Evolutionary conservation across 345 rosid species (phyloP).

Genomic region (Ailanthus altissimus): DNA sequence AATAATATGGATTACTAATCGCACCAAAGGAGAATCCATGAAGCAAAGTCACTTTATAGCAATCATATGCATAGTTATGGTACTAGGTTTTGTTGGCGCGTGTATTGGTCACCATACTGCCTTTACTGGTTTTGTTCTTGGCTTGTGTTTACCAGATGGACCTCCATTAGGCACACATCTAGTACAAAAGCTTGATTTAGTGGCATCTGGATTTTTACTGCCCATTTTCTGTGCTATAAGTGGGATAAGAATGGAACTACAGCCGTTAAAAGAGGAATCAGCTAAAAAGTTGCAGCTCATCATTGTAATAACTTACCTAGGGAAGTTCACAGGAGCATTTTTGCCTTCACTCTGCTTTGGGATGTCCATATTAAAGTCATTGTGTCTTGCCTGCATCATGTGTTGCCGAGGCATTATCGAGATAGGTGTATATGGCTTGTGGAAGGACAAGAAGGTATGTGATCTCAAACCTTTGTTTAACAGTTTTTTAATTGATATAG

Average conservation of each 20-base stretch:
- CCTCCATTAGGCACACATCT: conserved; percentile 34
- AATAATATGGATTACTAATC: conserved; percentile 17
- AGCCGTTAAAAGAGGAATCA: neutral
- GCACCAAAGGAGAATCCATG: conserved; percentile 28
- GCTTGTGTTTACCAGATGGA: conserved; percentile 34
- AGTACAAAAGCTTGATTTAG: conserved; percentile 24
- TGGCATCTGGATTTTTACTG: conserved; percentile 15
- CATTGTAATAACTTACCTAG: conserved; percentile 5
- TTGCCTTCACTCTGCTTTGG: conserved; percentile 22
- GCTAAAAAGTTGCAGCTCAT: neutral
- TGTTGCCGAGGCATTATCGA: conserved; percentile 28
- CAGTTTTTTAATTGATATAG: too few relatives aligned
- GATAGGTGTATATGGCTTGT: neutral
- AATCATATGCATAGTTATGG: conserved; percentile 18
- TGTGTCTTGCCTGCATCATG: conserved; percentile 29
- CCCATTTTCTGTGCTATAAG: conserved; percentile 28
- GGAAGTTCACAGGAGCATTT: conserved; percentile 25
- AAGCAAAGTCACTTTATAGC: conserved; percentile 22
- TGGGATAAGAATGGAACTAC: conserved; percentile 23
- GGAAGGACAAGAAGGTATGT: conserved; percentile 21
- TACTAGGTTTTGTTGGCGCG: conserved; percentile 18
- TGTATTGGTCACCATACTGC: conserved; percentile 18
- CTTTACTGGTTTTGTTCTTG: conserved; percentile 21
- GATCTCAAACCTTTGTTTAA: neutral
- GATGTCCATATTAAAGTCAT: conserved; percentile 24